Evolutionary conservation across 257 asterid genomes (phyloP).

Genomic region (Solanum habrochaites): DNA sequence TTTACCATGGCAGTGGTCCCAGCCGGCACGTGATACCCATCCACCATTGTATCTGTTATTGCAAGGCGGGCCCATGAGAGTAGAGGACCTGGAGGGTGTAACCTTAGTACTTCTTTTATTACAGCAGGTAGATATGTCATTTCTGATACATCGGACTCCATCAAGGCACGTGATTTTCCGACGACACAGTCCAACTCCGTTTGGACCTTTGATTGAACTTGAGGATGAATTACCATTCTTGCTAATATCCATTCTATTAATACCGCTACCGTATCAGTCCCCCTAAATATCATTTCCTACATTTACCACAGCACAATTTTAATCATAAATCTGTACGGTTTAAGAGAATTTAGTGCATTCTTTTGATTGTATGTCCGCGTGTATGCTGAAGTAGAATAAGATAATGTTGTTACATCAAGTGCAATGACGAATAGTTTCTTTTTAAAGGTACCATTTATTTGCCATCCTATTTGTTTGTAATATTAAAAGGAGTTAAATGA

Average conservation of each 20-base stretch:
- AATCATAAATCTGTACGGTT: not conserved
- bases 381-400: not conserved
- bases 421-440: not conserved
- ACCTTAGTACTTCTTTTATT: constrained; percentile 59
- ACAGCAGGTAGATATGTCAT: constrained; percentile 52
- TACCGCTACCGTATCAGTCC: constrained; percentile 79
- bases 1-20: constrained; percentile 84
- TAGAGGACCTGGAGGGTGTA: constrained; percentile 92
- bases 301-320: not conserved
- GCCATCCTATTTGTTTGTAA: not conserved
- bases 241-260: constrained; percentile 77
- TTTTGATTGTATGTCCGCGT: not conserved
- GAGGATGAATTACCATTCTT: constrained; percentile 55
- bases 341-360: not conserved
- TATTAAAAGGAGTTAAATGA: not conserved
- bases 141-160: constrained; percentile 44
- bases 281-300: constrained; percentile 89
- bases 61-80: constrained; percentile 86
- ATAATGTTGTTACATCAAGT: not conserved
- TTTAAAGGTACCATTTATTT: not conserved
- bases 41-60: constrained; percentile 39
- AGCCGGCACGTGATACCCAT: constrained; percentile 52
- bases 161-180: constrained; percentile 41
- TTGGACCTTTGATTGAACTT: constrained; percentile 50
- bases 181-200: constrained; percentile 48